Evolutionary conservation across 208 protist species (phyloP).

Genomic region (Acanthamoeba triangularis): DNA sequence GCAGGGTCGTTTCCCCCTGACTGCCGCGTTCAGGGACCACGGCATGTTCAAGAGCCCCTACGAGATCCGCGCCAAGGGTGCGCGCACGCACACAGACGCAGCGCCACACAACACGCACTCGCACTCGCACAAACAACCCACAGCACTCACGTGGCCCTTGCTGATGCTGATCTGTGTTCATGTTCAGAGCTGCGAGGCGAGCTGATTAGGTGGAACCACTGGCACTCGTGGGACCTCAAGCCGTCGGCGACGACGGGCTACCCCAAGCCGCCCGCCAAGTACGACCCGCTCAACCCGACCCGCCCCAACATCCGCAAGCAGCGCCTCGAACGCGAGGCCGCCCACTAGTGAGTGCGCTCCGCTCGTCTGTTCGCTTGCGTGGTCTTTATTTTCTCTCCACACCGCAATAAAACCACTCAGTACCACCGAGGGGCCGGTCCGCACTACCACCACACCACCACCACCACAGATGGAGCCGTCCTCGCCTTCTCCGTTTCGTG

Average conservation of each 20-base stretch:
- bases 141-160: neutral
- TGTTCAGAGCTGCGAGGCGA: neutral
- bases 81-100: neutral
- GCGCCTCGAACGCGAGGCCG: neutral
- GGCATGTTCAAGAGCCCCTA: constrained; percentile 18
- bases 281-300: constrained; percentile 19
- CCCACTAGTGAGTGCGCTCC: neutral
- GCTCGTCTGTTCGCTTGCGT: neutral
- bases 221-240: constrained; percentile 34
- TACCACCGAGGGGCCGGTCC: too few species aligned
- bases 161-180: neutral
- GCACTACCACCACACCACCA: too few species aligned
- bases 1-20: neutral
- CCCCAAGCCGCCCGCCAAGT: neutral
- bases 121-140: neutral
- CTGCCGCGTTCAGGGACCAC: neutral
- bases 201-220: constrained; percentile 40
- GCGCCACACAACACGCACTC: neutral
- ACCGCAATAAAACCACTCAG: too few species aligned
- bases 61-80: constrained; percentile 8
- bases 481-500: too few species aligned
- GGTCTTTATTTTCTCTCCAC: too few species aligned
- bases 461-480: too few species aligned
- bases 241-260: neutral
- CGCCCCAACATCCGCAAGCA: constrained; percentile 33